Conservation (phyloP, 2,329 filamentous ascomycete species). For the Fusarium sp. region DNA sequence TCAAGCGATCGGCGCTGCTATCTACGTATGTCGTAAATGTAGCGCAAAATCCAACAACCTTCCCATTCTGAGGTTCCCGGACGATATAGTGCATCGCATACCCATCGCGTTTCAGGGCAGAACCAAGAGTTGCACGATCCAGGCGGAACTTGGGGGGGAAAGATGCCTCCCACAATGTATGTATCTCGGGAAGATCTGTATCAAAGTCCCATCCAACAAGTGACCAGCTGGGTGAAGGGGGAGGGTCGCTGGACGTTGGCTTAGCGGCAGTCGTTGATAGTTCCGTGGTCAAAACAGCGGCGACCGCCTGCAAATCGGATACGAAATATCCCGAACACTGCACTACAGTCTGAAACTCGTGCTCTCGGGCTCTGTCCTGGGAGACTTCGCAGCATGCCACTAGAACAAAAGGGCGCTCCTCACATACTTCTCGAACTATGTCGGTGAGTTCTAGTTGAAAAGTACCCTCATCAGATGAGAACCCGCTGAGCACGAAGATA, state of each 20-base stretch:
- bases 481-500: constrained; percentile 70
- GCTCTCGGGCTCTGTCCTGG: constrained; percentile 54
- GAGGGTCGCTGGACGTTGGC: constrained; percentile 23
- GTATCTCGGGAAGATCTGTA: constrained; percentile 55
- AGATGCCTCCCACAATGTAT: constrained; percentile 63
- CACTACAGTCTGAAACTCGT: constrained; percentile 64
- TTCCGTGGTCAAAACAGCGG: constrained; percentile 64
- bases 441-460: constrained; percentile 66
- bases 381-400: constrained; percentile 63
- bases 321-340: constrained; percentile 62
- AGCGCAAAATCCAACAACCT: constrained; percentile 68
- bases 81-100: constrained; percentile 70
- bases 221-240: constrained; percentile 55
- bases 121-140: constrained; percentile 55
- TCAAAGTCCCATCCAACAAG: constrained; percentile 56
- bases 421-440: constrained; percentile 57
- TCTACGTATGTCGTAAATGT: constrained; percentile 70
- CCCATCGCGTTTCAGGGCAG: constrained; percentile 64
- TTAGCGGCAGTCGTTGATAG: constrained; percentile 4
- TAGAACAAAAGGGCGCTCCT: constrained; percentile 63
- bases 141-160: constrained; percentile 59
- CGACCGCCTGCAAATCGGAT: constrained; percentile 61
- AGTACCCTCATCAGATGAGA: constrained; percentile 59
- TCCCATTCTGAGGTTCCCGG: constrained; percentile 56
- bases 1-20: constrained; percentile 62